These are phyloP conservation scores for Talaromyces sp. DNA, from an alignment of 2,329 filamentous ascomycete genomes.

Conservation along the genomic window DNA sequence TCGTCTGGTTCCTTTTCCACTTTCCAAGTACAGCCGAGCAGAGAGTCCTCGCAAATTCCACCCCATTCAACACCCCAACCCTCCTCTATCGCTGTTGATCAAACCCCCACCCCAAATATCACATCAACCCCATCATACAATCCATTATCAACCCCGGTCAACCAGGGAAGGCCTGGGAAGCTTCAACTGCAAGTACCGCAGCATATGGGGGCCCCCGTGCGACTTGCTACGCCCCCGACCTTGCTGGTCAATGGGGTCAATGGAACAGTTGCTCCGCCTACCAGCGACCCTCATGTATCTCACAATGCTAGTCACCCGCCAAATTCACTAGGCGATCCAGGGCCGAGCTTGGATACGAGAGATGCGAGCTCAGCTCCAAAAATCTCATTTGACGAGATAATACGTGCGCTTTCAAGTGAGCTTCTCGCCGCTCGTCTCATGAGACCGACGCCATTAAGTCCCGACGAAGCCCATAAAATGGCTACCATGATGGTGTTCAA, in stretches of 20 bases:
- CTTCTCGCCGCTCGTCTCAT: slow-evolving; percentile 33
- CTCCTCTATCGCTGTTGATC: slow-evolving; percentile 48
- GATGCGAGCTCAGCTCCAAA: slow-evolving; percentile 6
- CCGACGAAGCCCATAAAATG: slow-evolving; percentile 36
- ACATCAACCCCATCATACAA: slow-evolving; percentile 24
- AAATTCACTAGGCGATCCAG: background rate
- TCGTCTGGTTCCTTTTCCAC: slow-evolving; percentile 68
- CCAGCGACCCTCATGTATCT: background rate
- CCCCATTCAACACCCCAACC: slow-evolving; percentile 41
- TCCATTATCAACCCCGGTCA: slow-evolving; percentile 30
- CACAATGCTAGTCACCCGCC: background rate
- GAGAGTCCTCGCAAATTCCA: slow-evolving; percentile 47
- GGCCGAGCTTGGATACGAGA: slow-evolving; percentile 5
- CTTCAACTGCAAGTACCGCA: slow-evolving; percentile 49
- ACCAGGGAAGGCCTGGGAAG: slow-evolving; percentile 37
- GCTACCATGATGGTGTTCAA: slow-evolving; percentile 36
- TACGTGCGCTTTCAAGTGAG: slow-evolving; percentile 35
- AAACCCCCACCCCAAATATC: slow-evolving; percentile 31
- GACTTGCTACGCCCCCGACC: slow-evolving; percentile 47
- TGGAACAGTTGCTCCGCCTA: slow-evolving; percentile 11
- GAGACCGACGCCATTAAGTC: slow-evolving; percentile 28
- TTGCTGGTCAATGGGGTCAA: slow-evolving; percentile 43
- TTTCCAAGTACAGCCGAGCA: slow-evolving; percentile 64
- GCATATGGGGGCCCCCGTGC: slow-evolving; percentile 42
- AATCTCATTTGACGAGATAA: slow-evolving; percentile 36